phyloP scores from a whole-genome alignment of 306 rosid species.

The Quercus mongolica region DNA sequence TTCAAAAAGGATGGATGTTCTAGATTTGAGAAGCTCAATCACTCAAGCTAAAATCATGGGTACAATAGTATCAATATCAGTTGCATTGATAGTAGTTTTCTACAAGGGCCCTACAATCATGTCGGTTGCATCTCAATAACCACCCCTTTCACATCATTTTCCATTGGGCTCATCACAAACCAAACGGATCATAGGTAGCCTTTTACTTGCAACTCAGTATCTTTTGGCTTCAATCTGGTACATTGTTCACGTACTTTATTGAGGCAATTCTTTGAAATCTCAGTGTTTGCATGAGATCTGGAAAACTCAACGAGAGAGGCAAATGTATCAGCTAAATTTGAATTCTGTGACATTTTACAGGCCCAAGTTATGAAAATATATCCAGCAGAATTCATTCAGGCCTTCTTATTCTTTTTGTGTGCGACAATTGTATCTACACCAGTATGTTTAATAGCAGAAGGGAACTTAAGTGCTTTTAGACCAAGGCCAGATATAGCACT shows the following conservation, averaged over 20 bases:
- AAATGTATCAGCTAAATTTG: background rate
- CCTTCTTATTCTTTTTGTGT: conserved; percentile 10
- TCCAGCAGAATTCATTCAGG: conserved; percentile 23
- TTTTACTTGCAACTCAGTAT: conserved; percentile 24
- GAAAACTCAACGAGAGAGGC: too few relatives aligned
- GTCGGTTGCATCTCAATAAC: conserved; percentile 1
- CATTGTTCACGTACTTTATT: conserved; percentile 41
- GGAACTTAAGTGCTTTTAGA: conserved; percentile 18
- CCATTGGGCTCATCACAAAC: conserved; percentile 16
- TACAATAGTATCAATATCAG: too few relatives aligned
- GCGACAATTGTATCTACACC: conserved; percentile 12
- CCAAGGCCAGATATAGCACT: conserved; percentile 7
- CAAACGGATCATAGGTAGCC: conserved; percentile 48
- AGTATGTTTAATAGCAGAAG: conserved; percentile 22
- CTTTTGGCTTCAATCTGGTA: conserved; percentile 35
- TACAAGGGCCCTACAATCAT: conserved; percentile 43
- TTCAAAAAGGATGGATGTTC: conserved; percentile 48
- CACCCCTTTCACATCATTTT: background rate
- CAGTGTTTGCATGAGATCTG: background rate
- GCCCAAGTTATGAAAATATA: conserved; percentile 22
- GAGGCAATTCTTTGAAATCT: background rate
- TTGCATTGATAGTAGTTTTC: conserved; percentile 24
- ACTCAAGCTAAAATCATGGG: too few relatives aligned
- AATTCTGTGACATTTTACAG: background rate
- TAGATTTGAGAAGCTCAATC: too few relatives aligned